Percentiles rank a stretch among this genome's conserved stretches.
These are phyloP conservation scores for Colletotrichum acutatum DNA, from an alignment of 2,329 filamentous ascomycete genomes.

Conservation along the genomic window DNA sequence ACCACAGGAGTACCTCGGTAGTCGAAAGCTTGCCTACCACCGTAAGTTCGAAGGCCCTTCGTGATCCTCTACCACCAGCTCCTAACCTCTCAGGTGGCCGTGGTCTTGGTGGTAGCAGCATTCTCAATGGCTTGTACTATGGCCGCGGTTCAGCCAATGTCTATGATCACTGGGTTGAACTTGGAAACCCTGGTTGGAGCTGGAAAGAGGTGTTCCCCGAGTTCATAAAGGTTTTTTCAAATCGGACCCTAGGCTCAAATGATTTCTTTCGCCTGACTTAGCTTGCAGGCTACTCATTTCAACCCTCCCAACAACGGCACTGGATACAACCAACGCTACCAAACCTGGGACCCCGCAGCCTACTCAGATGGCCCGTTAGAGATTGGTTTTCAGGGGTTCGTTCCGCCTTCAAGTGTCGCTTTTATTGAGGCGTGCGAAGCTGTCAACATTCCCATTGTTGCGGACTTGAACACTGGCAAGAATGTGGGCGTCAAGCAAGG, in stretches of 20 bases:
- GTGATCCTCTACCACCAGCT: not conserved
- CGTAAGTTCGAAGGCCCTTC: constrained; percentile 16
- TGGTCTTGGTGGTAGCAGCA: constrained; percentile 45
- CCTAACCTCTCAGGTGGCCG: constrained; percentile 30
- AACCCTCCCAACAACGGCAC: constrained; percentile 37
- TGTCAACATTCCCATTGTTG: constrained; percentile 38
- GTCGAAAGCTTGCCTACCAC: constrained; percentile 46
- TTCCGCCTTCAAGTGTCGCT: constrained; percentile 41
- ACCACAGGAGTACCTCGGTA: constrained; percentile 38
- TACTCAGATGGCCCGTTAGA: constrained; percentile 41
- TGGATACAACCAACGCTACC: constrained; percentile 40
- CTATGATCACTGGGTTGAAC: constrained; percentile 45
- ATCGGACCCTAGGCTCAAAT: not conserved
- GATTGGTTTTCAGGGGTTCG: constrained; percentile 42
- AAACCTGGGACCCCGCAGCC: constrained; percentile 40
- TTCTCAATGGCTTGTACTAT: constrained; percentile 47
- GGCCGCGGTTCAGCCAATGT: constrained; percentile 43
- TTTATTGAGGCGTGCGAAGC: constrained; percentile 41
- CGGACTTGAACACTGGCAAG: constrained; percentile 42
- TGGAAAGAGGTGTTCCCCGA: constrained; percentile 42
- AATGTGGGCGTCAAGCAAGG: constrained; percentile 43
- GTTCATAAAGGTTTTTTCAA: constrained; percentile 37
- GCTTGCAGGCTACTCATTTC: constrained; percentile 38
- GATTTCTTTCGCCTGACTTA: not conserved
- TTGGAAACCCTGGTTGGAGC: constrained; percentile 47